Evolutionary conservation across 108 stramenopile genomes (phyloP), one percentile per base, ranked within the genome.

Genomic region (Cyclotella cryptica): DNA sequence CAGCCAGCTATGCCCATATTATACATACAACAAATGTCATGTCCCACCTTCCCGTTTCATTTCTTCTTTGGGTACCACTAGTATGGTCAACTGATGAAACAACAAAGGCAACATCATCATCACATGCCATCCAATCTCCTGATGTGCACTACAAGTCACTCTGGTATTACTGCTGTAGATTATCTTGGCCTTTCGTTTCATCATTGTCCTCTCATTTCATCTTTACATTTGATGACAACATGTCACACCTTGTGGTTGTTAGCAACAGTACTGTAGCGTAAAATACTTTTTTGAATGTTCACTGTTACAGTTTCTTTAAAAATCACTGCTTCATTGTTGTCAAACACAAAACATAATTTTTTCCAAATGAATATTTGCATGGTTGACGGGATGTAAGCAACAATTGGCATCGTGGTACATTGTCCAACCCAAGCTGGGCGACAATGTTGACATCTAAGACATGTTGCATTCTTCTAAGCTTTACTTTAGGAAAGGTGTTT

Each of bases 341-440:
- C n/a, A n/a, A 10, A 3, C 27, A 54, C 28, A 26, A 15, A 24
- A 6, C 12, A 12, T 10, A 53, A 15, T 19, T 30, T 19, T 59
- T 62, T 91, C 91, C 92, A 21, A 96, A 98, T 78, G 97, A 98
- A 84, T 98, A 95, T n/a, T 71, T 82, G 89, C 87, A 95, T 91
- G 72, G 90, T 97, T 19, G 97, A 98, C 39, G 98, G 98, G 22
- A 91, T 88, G 27, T 79, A 89, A 40, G 98, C 90, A 30, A 98
- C 95, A 29, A 77, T 95, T 47, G 99, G 99, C 69, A 97, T 99
- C 80, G 97, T 97, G 26, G 93, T 98, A 88, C 83, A 97, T 99
- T 29, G 97, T 97, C 69, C 93, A 99, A 46, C 99, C 99, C 10
- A 88, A 89, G 46, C 86, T 93, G 39, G 99, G 92, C 41, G 96